Percentiles rank a stretch among this genome's conserved stretches.
These are phyloP conservation scores for Thuja plicata DNA, from an alignment of 83 land plant species.

Conservation along the genomic window DNA sequence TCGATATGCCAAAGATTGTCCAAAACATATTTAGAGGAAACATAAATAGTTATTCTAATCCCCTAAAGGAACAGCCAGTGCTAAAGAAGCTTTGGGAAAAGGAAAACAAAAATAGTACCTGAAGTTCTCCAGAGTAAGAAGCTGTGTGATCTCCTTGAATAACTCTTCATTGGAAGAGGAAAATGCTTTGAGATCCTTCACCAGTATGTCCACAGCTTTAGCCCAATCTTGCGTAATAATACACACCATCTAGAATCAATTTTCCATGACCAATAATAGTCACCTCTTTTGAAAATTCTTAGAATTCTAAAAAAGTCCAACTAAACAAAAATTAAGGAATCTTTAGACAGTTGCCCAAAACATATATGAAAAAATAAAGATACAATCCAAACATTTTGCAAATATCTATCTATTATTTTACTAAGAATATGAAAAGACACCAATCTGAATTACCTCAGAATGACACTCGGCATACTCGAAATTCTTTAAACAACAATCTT, in stretches of 20 bases:
- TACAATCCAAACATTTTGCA: no score
- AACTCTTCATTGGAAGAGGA: conserved; percentile 81
- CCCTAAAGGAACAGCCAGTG: not conserved
- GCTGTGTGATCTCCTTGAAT: conserved; percentile 82
- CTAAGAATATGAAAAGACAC: no score
- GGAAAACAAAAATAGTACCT: conserved; percentile 29
- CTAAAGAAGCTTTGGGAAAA: conserved; percentile 10
- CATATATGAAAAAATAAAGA: no score
- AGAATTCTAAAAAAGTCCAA: not conserved
- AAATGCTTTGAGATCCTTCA: conserved; percentile 81
- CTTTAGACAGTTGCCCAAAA: no score
- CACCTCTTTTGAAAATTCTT: not conserved
- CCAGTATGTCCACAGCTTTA: conserved; percentile 84
- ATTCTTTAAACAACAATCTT: no score
- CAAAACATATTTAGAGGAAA: no score
- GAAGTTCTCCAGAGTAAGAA: conserved; percentile 82
- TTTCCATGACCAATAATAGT: not conserved
- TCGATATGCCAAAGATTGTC: not conserved
- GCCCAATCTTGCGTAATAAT: conserved; percentile 73
- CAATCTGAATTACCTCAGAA: no score
- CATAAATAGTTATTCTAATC: not conserved
- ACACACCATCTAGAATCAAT: not conserved
- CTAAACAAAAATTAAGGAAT: not conserved
- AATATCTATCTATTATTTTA: no score
- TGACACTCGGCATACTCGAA: no score